Evolutionary conservation across 495 filamentous ascomycete species (phyloP), one percentile per base, ranked within the genome.

Genomic region (Neurospora sp.): DNA sequence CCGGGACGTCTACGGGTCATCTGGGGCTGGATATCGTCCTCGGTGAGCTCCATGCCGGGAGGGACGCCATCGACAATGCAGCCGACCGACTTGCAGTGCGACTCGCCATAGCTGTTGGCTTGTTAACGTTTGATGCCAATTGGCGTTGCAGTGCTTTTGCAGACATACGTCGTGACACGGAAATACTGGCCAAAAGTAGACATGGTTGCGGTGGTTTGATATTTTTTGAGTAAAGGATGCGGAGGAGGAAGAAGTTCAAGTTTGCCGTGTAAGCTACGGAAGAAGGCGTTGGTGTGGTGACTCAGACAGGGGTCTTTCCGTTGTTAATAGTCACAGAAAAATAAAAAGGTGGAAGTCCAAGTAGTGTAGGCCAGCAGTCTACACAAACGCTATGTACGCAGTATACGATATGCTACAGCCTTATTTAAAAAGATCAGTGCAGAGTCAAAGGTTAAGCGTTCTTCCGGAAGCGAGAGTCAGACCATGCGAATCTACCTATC

Each of bases 11-110:
- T 87, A 73, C 96, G 90, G 39, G 91, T 96, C 88, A 99, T 91
- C 82, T 98, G 96, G 53, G 93, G 92, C 83, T 99, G 96, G 78
- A 99, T 96, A 80, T 97, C 94, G 72, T 84, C 87, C 82, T 97
- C 94, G 69, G 91, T 92, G 79, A 98, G 88, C 75, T 91, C 84
- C 87, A 99, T 92, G 75, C 94, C 94, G 0, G 96, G 94, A 9
- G 96, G 96, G 78, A 88, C 91, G 70, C 93, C 93, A 80, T 96
- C 93, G 82, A 97, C 89, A 69, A 96, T 95, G 81, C 91, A 94
- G 81, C 92, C 92, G 77, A 97, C 93, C n/a, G 93, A 94, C 78
- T 88, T 89, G 84, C 93, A 94, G 82, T 97, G 93, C 53, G 92
- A 94, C 84, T 97, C 93, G 80, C 93, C 93, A 84, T 94, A 94